Conservation (phyloP, 306 rosid species). For the Cucurbita pepo region DNA sequence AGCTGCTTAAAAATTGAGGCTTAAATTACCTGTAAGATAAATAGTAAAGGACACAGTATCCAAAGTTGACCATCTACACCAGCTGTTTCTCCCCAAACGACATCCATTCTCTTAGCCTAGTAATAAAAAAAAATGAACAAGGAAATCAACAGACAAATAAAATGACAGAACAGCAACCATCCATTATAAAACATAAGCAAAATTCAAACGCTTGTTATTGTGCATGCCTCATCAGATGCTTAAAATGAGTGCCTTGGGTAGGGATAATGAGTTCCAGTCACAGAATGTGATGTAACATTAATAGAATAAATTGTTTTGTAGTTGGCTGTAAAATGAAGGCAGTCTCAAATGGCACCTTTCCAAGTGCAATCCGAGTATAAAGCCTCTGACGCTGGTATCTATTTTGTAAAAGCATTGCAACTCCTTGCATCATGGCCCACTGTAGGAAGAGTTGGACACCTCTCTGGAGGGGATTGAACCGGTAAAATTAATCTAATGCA, state of each 20-base stretch:
- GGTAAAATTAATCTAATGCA: neutral
- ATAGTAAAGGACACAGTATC: conserved; percentile 88
- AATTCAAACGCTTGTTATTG: neutral
- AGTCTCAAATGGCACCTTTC: conserved; percentile 51
- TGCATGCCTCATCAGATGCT: neutral
- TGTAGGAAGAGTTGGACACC: conserved; percentile 93
- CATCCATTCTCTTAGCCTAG: conserved; percentile 99
- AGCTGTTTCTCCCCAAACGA: conserved; percentile 98
- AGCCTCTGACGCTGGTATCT: conserved; percentile 98
- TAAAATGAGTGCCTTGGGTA: neutral
- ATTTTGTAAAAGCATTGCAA: conserved; percentile 94
- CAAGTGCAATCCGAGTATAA: conserved; percentile 94
- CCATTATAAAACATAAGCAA: neutral
- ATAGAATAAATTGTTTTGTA: conserved; percentile 7
- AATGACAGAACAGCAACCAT: neutral
- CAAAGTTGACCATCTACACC: conserved; percentile 93
- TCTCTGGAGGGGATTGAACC: conserved; percentile 40
- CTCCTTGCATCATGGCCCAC: conserved; percentile 99
- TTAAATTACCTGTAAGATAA: conserved; percentile 68
- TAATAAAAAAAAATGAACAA: neutral
- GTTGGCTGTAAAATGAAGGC: neutral
- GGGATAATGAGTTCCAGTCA: neutral
- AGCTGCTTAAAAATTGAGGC: neutral
- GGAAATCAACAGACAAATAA: neutral
- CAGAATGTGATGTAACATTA: neutral